A percentile compares a stretch with the other conserved stretches of the same genome.
phyloP scores from a whole-genome alignment of 441 rosid genomes.

The Metrosideros polymorpha region DNA sequence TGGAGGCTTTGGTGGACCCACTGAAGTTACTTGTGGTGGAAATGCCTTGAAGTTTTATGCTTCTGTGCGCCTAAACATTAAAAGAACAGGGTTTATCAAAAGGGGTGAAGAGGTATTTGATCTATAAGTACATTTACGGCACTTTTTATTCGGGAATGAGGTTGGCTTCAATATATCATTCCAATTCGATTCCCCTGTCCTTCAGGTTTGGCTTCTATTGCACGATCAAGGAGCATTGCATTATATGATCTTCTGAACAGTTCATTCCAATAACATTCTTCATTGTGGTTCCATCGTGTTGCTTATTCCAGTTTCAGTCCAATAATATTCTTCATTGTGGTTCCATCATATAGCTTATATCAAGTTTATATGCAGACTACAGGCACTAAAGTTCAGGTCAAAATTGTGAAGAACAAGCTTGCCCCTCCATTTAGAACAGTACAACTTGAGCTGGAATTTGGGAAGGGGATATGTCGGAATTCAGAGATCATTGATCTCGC shows the following conservation, averaged over 20 bases:
- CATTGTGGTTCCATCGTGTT: too few species aligned
- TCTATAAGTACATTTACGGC: background rate
- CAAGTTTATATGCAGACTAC: conserved; percentile 30
- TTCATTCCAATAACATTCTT: too few species aligned
- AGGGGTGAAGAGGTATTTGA: conserved; percentile 72
- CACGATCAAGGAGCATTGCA: too few species aligned
- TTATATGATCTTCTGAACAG: too few species aligned
- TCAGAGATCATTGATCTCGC: conserved; percentile 69
- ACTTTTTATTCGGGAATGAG: background rate
- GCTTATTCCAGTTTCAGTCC: too few species aligned
- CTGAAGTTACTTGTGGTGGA: conserved; percentile 96
- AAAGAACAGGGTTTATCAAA: conserved; percentile 61
- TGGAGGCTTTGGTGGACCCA: conserved; percentile 86
- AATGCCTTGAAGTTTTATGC: conserved; percentile 98
- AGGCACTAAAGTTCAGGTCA: conserved; percentile 69
- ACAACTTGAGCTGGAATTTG: conserved; percentile 83
- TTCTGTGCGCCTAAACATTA: conserved; percentile 81
- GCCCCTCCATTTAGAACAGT: conserved; percentile 89
- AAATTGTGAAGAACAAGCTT: conserved; percentile 91
- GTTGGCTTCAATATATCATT: background rate
- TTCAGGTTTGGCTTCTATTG: background rate
- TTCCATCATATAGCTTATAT: background rate
- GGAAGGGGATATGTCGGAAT: conserved; percentile 76
- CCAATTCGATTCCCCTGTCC: background rate
- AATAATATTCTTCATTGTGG: background rate